Evolutionary conservation across 371 early-diverging fungal species (phyloP).

Genomic region (Actinomucor elegans): DNA sequence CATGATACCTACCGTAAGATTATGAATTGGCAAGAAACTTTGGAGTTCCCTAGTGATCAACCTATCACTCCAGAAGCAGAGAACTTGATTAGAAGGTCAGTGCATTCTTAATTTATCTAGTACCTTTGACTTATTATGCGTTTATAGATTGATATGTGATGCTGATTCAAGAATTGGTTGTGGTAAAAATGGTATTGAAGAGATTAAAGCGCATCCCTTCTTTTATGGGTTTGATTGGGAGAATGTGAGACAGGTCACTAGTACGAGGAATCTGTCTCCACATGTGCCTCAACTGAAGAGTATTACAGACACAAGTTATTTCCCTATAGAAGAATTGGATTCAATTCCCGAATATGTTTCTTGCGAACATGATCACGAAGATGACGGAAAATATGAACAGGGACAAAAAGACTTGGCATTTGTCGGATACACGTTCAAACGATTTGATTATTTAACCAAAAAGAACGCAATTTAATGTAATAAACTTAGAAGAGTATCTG

Average conservation of each 20-base stretch:
- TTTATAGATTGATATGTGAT: slow-evolving; percentile 86
- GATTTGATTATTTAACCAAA: slow-evolving; percentile 86
- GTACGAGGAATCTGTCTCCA: no score
- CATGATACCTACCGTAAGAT: slow-evolving; percentile 98
- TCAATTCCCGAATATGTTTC: slow-evolving; percentile 72
- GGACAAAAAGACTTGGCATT: slow-evolving; percentile 92
- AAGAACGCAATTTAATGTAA: no score
- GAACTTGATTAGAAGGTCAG: slow-evolving; percentile 90
- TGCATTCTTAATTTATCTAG: no score
- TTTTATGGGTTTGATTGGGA: slow-evolving; percentile 96
- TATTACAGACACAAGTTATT: slow-evolving; percentile 97
- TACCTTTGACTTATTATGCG: no score
- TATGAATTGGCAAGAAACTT: slow-evolving; percentile 89
- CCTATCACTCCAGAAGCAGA: slow-evolving; percentile 89
- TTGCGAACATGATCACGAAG: no score
- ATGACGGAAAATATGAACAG: no score
- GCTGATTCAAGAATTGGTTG: slow-evolving; percentile 82
- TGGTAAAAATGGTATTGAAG: slow-evolving; percentile 76
- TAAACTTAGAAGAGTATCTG: no score
- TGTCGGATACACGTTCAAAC: slow-evolving; percentile 95
- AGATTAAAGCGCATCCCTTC: slow-evolving; percentile 94
- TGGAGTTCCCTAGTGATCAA: slow-evolving; percentile 92
- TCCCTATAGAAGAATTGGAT: slow-evolving; percentile 93
- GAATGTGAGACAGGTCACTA: slow-evolving; percentile 73
- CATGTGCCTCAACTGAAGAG: slow-evolving; percentile 92